These are phyloP conservation scores for Wallacemonas sp. DNA, from an alignment of 208 protist species.

Conservation along the genomic window DNA sequence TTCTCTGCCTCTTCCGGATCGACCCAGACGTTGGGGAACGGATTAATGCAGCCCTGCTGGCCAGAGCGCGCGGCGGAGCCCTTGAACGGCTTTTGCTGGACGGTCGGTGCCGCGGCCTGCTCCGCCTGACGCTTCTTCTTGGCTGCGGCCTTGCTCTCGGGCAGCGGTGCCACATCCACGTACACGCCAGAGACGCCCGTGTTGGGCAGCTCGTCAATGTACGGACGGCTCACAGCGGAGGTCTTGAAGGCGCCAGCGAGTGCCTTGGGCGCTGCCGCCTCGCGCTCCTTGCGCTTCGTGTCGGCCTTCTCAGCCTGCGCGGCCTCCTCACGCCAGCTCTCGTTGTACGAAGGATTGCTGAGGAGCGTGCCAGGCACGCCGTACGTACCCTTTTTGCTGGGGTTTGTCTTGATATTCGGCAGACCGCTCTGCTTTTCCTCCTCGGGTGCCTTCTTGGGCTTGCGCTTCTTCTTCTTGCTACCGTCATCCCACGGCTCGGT, in stretches of 20 bases:
- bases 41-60: conserved; percentile 55
- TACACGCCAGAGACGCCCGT: conserved; percentile 82
- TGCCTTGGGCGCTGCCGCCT: conserved; percentile 8
- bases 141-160: conserved; percentile 25
- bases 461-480: conserved; percentile 41
- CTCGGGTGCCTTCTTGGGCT: conserved; percentile 15
- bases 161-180: conserved; percentile 33
- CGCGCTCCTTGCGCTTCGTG: conserved; percentile 18
- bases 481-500: conserved; percentile 59
- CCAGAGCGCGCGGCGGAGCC: conserved; percentile 33
- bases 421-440: conserved; percentile 34
- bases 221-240: conserved; percentile 52
- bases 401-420: conserved; percentile 83
- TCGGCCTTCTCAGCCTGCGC: conserved; percentile 29
- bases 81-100: conserved; percentile 53
- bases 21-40: conserved; percentile 80
- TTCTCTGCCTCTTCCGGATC: conserved; percentile 35
- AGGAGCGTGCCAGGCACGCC: conserved; percentile 70
- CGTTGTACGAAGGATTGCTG: conserved; percentile 61
- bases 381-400: conserved; percentile 83
- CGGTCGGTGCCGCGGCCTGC: conserved; percentile 8
- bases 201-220: conserved; percentile 70
- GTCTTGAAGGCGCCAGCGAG: conserved; percentile 52
- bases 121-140: conserved; percentile 30
- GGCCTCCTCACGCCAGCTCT: conserved; percentile 50